Conservation (phyloP, 345 rosid species). For the Corchorus capsularis region DNA sequence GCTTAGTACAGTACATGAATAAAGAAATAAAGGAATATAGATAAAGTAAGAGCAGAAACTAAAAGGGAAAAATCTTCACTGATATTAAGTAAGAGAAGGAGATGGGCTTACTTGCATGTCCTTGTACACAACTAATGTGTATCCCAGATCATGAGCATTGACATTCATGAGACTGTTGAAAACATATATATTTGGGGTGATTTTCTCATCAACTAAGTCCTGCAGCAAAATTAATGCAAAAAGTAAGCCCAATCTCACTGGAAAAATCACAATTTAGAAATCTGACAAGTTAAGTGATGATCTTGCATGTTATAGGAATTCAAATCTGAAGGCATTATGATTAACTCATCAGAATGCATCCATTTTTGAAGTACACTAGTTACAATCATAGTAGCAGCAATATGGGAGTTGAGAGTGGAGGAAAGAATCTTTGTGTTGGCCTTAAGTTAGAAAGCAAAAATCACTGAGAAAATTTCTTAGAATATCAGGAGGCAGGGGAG, state of each 20-base stretch:
- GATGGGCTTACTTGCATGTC: conserved; percentile 62
- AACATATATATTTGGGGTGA: conserved; percentile 70
- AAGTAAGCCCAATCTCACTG: conserved; percentile 25
- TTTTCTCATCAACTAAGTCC: conserved; percentile 64
- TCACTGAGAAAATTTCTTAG: conserved; percentile 12
- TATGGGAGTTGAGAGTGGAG: not conserved
- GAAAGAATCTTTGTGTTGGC: not conserved
- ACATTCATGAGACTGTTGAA: conserved; percentile 94
- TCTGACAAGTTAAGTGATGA: not conserved
- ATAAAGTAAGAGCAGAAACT: not conserved
- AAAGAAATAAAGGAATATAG: not conserved
- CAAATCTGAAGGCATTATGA: not conserved
- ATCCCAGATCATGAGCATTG: conserved; percentile 81
- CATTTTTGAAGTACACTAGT: conserved; percentile 1
- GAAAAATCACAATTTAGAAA: not conserved
- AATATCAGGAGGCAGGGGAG: conserved; percentile 20
- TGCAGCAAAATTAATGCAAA: conserved; percentile 43
- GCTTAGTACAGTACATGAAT: not conserved
- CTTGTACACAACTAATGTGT: conserved; percentile 63
- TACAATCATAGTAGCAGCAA: not conserved
- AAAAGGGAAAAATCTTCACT: not conserved
- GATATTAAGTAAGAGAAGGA: conserved; percentile 13
- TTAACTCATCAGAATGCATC: not conserved
- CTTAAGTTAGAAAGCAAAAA: not conserved
- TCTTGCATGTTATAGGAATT: not conserved